Evolutionary conservation across 2,329 filamentous ascomycete genomes (phyloP).

Genomic region (Fusarium sp.): DNA sequence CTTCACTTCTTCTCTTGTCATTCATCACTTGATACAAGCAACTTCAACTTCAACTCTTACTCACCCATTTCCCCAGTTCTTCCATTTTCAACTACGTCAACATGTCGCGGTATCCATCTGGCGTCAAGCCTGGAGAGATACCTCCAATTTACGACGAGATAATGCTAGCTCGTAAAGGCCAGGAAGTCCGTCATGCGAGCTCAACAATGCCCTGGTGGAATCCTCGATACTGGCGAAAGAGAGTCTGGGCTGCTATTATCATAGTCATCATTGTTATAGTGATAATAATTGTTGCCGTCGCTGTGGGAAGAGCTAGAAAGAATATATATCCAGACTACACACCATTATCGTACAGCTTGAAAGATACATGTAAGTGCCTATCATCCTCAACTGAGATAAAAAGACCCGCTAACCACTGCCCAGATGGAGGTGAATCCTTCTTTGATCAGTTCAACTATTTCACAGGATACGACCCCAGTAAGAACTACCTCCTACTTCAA

Average conservation of each 20-base stretch:
- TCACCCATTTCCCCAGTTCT: background rate
- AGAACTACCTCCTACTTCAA: slow-evolving; percentile 5
- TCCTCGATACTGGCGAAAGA: slow-evolving; percentile 63
- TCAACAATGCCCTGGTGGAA: slow-evolving; percentile 55
- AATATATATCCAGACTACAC: slow-evolving; percentile 61
- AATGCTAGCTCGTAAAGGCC: slow-evolving; percentile 29
- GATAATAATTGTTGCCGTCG: slow-evolving; percentile 58
- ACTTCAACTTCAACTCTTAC: background rate
- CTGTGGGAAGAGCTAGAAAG: slow-evolving; percentile 51
- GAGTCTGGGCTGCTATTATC: slow-evolving; percentile 56
- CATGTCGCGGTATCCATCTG: slow-evolving; percentile 23
- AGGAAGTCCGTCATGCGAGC: slow-evolving; percentile 34
- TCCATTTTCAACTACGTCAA: background rate
- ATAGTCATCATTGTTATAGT: slow-evolving; percentile 56
- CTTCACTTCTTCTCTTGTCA: background rate
- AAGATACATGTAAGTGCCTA: slow-evolving; percentile 58
- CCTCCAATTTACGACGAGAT: slow-evolving; percentile 45
- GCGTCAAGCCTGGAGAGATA: slow-evolving; percentile 37
- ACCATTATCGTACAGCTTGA: slow-evolving; percentile 57
- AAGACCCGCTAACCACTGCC: background rate
- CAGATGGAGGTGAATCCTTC: slow-evolving; percentile 61
- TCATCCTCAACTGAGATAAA: background rate
- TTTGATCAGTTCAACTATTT: slow-evolving; percentile 67
- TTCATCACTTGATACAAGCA: background rate
- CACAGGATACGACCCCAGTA: slow-evolving; percentile 59